phyloP scores from a whole-genome alignment of 2,329 filamentous ascomycete species.

The Shiraia bambusicola region DNA sequence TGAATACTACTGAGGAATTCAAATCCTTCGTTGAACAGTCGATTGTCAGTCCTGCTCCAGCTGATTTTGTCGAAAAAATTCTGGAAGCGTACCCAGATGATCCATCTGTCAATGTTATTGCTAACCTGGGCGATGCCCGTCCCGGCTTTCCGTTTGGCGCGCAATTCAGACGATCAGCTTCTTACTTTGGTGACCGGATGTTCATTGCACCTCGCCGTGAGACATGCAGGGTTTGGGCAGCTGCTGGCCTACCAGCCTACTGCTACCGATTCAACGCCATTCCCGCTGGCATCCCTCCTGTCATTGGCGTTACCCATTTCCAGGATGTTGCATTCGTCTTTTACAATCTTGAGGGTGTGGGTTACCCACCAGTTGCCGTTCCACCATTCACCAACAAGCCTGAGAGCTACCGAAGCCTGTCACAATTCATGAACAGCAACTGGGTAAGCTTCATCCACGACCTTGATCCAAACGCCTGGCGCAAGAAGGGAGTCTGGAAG shows the following conservation, averaged over 20 bases:
- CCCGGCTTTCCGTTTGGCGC: conserved; percentile 26
- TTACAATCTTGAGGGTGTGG: conserved; percentile 47
- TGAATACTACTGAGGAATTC: conserved; percentile 60
- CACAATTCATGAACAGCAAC: conserved; percentile 47
- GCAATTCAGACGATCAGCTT: conserved; percentile 56
- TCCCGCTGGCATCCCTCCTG: conserved; percentile 47
- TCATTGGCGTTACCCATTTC: conserved; percentile 56
- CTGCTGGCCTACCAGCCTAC: conserved; percentile 54
- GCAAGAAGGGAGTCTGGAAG: conserved; percentile 17
- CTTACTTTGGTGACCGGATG: conserved; percentile 54
- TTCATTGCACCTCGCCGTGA: conserved; percentile 60
- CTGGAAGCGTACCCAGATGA: conserved; percentile 36
- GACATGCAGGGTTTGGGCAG: conserved; percentile 55
- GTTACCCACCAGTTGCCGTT: conserved; percentile 41
- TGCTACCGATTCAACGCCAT: conserved; percentile 65
- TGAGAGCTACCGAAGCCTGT: conserved; percentile 42
- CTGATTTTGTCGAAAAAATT: conserved; percentile 23
- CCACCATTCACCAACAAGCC: conserved; percentile 41
- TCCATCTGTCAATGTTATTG: conserved; percentile 28
- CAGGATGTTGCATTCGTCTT: conserved; percentile 54
- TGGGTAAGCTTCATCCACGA: conserved; percentile 52
- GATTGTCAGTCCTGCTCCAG: conserved; percentile 25
- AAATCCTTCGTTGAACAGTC: conserved; percentile 42
- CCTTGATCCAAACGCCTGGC: conserved; percentile 31
- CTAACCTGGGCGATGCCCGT: conserved; percentile 21